phyloP scores from a whole-genome alignment of 305 asterid species.

The Caryopteris hybrid region DNA sequence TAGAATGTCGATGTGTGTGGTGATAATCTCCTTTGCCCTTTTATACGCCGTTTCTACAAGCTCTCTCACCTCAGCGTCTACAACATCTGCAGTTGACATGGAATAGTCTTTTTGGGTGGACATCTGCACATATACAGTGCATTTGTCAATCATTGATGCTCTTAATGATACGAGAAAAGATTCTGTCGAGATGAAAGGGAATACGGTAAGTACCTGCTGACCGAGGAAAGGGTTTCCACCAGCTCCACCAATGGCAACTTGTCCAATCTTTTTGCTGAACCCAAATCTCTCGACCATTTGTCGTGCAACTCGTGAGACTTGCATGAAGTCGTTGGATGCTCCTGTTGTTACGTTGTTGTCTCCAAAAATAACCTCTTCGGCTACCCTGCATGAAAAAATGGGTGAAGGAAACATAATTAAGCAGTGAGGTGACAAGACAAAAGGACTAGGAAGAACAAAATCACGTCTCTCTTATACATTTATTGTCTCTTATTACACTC shows the following conservation, averaged over 20 bases:
- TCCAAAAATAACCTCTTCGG: conserved; percentile 90
- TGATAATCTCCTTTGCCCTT: conserved; percentile 62
- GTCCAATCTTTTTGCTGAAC: conserved; percentile 94
- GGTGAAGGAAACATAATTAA: background rate
- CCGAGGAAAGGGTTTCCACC: conserved; percentile 96
- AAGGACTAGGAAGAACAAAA: background rate
- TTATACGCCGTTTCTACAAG: conserved; percentile 69
- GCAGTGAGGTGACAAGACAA: background rate
- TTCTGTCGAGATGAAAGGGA: background rate
- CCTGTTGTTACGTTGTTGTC: conserved; percentile 86
- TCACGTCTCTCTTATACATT: background rate
- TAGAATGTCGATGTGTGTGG: conserved; percentile 72
- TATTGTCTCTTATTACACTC: too few relatives aligned
- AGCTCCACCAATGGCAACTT: conserved; percentile 83
- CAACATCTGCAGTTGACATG: conserved; percentile 92
- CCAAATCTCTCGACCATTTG: conserved; percentile 99
- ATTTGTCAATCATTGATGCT: background rate
- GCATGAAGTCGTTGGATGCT: conserved; percentile 94
- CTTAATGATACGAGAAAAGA: background rate
- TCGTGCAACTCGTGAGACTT: conserved; percentile 92
- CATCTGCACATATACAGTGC: conserved; percentile 41
- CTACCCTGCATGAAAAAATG: conserved; percentile 64
- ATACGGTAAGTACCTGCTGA: conserved; percentile 54
- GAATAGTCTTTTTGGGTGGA: conserved; percentile 89
- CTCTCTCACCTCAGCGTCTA: conserved; percentile 83